phyloP scores from a whole-genome alignment of 805 yeast genomes.

The Wickerhamiella spandovensis region DNA sequence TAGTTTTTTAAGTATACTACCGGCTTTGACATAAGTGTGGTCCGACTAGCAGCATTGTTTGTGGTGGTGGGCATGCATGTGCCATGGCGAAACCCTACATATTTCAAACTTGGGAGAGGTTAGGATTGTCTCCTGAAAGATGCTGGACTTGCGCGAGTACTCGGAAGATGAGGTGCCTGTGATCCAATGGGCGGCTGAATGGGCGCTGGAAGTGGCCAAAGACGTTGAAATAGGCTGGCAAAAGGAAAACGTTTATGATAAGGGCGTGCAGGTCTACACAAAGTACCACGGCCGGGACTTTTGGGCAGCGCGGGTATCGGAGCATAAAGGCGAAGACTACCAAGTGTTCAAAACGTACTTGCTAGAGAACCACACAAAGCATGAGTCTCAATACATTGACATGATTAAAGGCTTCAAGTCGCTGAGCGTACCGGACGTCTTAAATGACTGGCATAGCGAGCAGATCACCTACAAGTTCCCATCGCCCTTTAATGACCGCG shows the following conservation, averaged over 20 bases:
- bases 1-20: too few species aligned
- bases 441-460: conserved; percentile 18
- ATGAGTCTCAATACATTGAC: conserved; percentile 28
- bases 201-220: conserved; percentile 13
- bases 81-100: neutral
- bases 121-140: neutral
- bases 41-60: too few species aligned
- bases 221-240: conserved; percentile 16
- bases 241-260: conserved; percentile 10
- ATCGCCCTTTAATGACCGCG: conserved; percentile 23
- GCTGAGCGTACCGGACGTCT: conserved; percentile 13
- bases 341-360: conserved; percentile 20
- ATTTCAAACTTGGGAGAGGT: neutral
- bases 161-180: conserved; percentile 15
- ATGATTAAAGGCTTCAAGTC: conserved; percentile 19
- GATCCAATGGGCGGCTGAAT: conserved; percentile 10
- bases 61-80: neutral
- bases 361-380: conserved; percentile 26
- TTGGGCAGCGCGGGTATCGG: conserved; percentile 28
- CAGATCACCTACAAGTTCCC: conserved; percentile 25
- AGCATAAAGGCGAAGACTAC: conserved; percentile 22
- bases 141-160: conserved; percentile 15
- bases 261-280: conserved; percentile 16
- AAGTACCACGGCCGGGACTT: conserved; percentile 18
- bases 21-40: too few species aligned